Evolutionary conservation across 768 basidiomycete genomes (phyloP).

Genomic region (Galerina sulciceps): DNA sequence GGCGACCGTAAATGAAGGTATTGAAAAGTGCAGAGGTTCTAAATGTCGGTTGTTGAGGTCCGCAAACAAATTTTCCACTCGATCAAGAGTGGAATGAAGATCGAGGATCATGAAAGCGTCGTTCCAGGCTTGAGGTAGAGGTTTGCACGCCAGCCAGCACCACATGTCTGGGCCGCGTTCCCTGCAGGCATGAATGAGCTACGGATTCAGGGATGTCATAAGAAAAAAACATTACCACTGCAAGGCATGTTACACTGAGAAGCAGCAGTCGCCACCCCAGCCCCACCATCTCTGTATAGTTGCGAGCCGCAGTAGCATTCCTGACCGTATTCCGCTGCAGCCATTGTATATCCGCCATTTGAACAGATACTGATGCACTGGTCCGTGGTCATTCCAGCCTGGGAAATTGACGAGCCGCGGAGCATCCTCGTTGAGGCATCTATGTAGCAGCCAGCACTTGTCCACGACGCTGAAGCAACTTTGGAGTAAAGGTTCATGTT

Average conservation of each 20-base stretch:
- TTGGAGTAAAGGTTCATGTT: conserved; percentile 33
- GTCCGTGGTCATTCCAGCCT: conserved; percentile 33
- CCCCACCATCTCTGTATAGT: conserved; percentile 25
- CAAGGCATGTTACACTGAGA: conserved; percentile 35
- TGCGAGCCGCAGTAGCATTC: conserved; percentile 40
- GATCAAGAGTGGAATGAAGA: background rate
- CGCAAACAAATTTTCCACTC: background rate
- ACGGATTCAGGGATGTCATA: background rate
- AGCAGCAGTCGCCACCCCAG: conserved; percentile 19
- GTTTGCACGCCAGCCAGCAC: conserved; percentile 35
- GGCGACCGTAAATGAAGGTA: no score
- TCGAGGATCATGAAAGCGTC: conserved; percentile 8
- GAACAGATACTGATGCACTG: conserved; percentile 32
- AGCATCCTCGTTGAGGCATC: conserved; percentile 35
- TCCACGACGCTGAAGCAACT: conserved; percentile 24
- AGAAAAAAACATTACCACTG: conserved; percentile 28
- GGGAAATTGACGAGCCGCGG: conserved; percentile 20
- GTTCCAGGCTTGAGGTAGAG: conserved; percentile 28
- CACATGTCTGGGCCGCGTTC: conserved; percentile 30
- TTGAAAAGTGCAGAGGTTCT: no score
- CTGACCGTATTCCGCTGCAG: conserved; percentile 36
- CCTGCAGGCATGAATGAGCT: conserved; percentile 13
- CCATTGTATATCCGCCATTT: conserved; percentile 31
- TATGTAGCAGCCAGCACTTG: conserved; percentile 34
- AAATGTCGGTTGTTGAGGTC: no score